A percentile compares a stretch with the other conserved stretches of the same genome.
Evolutionary conservation across 257 asterid genomes (phyloP).

Genomic region (Plectranthus barbatus): DNA sequence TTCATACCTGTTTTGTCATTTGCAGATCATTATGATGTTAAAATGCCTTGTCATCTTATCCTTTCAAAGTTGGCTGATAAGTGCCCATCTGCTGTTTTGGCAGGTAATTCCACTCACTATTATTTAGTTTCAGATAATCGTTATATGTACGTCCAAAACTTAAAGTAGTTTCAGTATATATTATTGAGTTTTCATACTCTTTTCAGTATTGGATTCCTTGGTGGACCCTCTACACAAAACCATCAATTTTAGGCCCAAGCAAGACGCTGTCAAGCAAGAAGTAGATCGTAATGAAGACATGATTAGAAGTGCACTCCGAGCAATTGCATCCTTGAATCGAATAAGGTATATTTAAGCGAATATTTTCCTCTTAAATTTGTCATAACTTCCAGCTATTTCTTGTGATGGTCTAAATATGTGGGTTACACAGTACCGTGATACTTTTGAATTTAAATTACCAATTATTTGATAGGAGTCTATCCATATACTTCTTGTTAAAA

Average conservation of each 20-base stretch:
- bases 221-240: constrained; percentile 95
- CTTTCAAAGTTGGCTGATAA: constrained; percentile 93
- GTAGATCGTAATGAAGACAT: constrained; percentile 98
- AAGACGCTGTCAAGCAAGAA: constrained; percentile 97
- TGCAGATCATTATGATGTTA: constrained; percentile 96
- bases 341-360: constrained; percentile 80
- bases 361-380: no score
- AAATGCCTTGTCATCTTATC: constrained; percentile 99
- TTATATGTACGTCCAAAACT: not conserved
- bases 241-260: constrained; percentile 79
- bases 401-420: no score
- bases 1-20: constrained; percentile 2
- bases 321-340: constrained; percentile 84
- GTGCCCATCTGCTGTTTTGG: constrained; percentile 96
- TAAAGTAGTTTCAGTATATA: not conserved
- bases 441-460: no score
- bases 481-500: no score
- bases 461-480: no score
- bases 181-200: constrained; percentile 6
- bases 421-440: no score
- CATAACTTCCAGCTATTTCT: no score
- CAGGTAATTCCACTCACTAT: constrained; percentile 39
- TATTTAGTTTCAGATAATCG: not conserved
- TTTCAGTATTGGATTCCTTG: constrained; percentile 84
- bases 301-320: constrained; percentile 94